Evolutionary conservation across 2,329 filamentous ascomycete species (phyloP).

Genomic region (Botrytis pseudocinerea): DNA sequence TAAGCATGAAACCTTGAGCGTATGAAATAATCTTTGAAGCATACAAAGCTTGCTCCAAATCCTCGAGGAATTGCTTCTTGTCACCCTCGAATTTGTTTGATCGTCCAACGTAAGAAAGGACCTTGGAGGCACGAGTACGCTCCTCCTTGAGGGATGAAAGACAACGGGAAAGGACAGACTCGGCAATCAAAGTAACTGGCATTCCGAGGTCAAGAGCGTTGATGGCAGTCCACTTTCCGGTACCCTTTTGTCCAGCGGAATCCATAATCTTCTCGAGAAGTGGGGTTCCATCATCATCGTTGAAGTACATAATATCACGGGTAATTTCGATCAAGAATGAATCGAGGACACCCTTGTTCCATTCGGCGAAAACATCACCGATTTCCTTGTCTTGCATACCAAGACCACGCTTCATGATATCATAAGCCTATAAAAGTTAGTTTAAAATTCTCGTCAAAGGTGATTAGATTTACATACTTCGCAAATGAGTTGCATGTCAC

Average conservation of each 20-base stretch:
- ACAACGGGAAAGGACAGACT: constrained; percentile 94
- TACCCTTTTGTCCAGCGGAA: constrained; percentile 98
- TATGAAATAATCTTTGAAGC: constrained; percentile 99
- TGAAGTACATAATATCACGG: constrained; percentile 97
- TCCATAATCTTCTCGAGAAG: constrained; percentile 99
- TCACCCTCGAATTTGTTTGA: constrained; percentile 81
- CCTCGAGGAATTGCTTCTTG: constrained; percentile 89
- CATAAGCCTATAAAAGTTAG: constrained; percentile 72
- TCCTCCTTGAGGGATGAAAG: constrained; percentile 92
- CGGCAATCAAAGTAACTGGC: constrained; percentile 97
- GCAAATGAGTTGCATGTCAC: constrained; percentile 99
- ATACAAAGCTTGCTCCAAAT: constrained; percentile 98
- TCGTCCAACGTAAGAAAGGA: constrained; percentile 74
- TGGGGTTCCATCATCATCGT: constrained; percentile 86
- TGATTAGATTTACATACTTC: constrained; percentile 64
- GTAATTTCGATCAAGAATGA: constrained; percentile 99
- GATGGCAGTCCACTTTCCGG: constrained; percentile 99
- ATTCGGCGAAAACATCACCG: constrained; percentile 88
- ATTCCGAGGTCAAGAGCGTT: constrained; percentile 98
- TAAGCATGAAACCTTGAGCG: constrained; percentile 99
- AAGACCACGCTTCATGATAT: constrained; percentile 98
- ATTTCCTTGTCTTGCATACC: constrained; percentile 91
- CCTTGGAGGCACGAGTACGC: constrained; percentile 76
- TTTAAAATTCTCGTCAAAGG: not conserved
- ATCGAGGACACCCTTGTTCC: constrained; percentile 98